Percentiles rank a stretch among this genome's conserved stretches.
phyloP scores from a whole-genome alignment of 1,139 yeast species.

The Saccharomyces hybrid region DNA sequence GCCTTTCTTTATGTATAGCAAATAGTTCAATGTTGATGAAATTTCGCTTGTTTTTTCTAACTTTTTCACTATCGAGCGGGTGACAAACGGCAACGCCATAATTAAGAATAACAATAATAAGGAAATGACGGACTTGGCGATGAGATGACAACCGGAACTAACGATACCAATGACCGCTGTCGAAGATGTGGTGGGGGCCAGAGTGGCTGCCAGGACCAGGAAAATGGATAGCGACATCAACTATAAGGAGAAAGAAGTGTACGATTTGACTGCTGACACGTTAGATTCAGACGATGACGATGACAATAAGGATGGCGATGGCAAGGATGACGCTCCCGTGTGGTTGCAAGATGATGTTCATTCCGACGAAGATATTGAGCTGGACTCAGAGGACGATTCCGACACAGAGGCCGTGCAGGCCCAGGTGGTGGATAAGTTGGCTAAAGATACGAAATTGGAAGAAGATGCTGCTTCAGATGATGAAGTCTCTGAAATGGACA shows the following conservation, averaged over 20 bases:
- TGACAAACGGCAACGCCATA: background rate
- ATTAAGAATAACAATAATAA: background rate
- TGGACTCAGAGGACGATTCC: constrained; percentile 28
- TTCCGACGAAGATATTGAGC: constrained; percentile 17
- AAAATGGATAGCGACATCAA: constrained; percentile 4
- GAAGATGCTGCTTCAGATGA: constrained; percentile 13
- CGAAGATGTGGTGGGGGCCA: background rate
- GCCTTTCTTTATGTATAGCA: constrained; percentile 12
- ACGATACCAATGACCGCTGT: background rate
- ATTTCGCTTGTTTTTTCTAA: background rate
- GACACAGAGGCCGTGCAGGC: constrained; percentile 18
- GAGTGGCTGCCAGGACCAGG: background rate
- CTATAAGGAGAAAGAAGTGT: constrained; percentile 19
- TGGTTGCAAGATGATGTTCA: constrained; percentile 26
- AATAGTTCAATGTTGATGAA: background rate
- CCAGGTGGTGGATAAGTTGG: constrained; percentile 5
- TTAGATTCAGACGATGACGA: constrained; percentile 4
- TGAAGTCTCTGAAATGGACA: constrained; percentile 18
- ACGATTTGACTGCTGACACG: constrained; percentile 3
- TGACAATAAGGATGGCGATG: constrained; percentile 8
- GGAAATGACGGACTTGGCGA: background rate
- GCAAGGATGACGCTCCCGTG: constrained; percentile 10
- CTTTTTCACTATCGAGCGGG: background rate
- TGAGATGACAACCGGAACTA: background rate
- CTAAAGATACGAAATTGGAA: constrained; percentile 6